A percentile compares a stretch with the other conserved stretches of the same genome.
Conservation (phyloP, 1,139 yeast genomes). For the Taphrina flavorubra region DNA sequence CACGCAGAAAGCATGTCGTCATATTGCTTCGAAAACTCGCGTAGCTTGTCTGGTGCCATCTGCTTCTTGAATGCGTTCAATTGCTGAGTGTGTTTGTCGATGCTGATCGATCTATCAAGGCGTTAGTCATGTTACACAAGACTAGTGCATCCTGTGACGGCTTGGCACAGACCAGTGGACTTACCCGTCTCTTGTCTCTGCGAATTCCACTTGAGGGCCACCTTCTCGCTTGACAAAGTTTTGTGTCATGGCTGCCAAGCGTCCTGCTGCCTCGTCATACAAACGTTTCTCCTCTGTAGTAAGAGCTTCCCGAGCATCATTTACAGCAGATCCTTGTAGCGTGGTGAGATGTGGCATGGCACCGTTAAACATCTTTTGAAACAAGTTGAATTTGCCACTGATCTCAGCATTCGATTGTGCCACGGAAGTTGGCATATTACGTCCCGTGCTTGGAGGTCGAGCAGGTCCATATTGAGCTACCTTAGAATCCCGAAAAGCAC, state of each 20-base stretch:
- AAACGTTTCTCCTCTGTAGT: constrained; percentile 29
- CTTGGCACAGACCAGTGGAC: background rate
- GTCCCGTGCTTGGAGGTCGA: constrained; percentile 10
- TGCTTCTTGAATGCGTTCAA: constrained; percentile 25
- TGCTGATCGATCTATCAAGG: background rate
- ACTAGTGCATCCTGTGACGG: too few relatives aligned
- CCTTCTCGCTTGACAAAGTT: constrained; percentile 20
- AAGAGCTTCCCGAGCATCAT: constrained; percentile 15
- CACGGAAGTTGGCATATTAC: background rate
- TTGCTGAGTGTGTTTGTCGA: constrained; percentile 22
- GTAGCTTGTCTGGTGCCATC: constrained; percentile 23
- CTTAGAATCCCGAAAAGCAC: constrained; percentile 31
- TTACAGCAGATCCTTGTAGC: constrained; percentile 20
- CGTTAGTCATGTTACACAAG: background rate
- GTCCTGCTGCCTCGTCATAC: constrained; percentile 35
- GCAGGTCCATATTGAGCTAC: constrained; percentile 10
- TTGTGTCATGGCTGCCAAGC: constrained; percentile 33
- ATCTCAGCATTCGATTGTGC: constrained; percentile 31
- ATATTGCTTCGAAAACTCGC: constrained; percentile 25
- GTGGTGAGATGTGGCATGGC: constrained; percentile 18
- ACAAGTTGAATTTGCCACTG: constrained; percentile 35
- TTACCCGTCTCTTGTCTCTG: constrained; percentile 4
- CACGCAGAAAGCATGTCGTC: constrained; percentile 24
- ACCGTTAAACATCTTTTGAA: constrained; percentile 34
- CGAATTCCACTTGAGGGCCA: background rate